Evolutionary conservation across 768 basidiomycete genomes (phyloP), one percentile per base, ranked within the genome.

Genomic region (Serendipita sp.): DNA sequence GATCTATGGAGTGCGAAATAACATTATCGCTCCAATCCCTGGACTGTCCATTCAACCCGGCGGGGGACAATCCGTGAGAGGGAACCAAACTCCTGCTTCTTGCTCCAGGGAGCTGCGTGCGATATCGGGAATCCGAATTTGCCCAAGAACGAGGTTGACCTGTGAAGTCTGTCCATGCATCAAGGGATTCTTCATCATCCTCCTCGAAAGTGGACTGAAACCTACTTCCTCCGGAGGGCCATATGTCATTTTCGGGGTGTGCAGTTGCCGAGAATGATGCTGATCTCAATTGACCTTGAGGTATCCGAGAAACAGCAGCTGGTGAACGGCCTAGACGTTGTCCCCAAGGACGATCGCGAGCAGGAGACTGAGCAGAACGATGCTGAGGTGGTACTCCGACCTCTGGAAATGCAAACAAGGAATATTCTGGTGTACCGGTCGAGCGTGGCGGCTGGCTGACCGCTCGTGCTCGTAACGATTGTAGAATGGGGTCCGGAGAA

Each of bases 341-440:
- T n/a, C 53, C 53, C 53, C 53, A 58, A 3, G 53, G 53, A 33
- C 53, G 53, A n/a, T 58, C 53, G 53, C 53, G 53, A 34, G 53
- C 53, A 9, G 53, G 53, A 22, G 53, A 58, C 30, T 58, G 53
- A 22, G 53, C 53, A 13, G 53, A 58, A 9, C 53, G 24, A 22
- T 58, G 53, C 9, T 58, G 53, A 31, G 53, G 26, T 13, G 24
- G 17, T 4, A 31, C 17, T 11, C 53, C 53, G 26, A 28, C 53
- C 24, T 58, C 53, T 5, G 53, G 53, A 58, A 58, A 58, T 20
- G 53, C 53, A 34, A 58, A 58, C 24, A 33, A n/a, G 17, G 53
- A 26, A 31, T 58, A 58, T 58, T 58, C 53, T 11, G 53, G 53
- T 30, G 30, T 31, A 9, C 17, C 26, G 17, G 53, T 24, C n/a